These are phyloP conservation scores for Pseudopithomyces maydicus DNA, from an alignment of 2,329 filamentous ascomycete species.

Conservation along the genomic window DNA sequence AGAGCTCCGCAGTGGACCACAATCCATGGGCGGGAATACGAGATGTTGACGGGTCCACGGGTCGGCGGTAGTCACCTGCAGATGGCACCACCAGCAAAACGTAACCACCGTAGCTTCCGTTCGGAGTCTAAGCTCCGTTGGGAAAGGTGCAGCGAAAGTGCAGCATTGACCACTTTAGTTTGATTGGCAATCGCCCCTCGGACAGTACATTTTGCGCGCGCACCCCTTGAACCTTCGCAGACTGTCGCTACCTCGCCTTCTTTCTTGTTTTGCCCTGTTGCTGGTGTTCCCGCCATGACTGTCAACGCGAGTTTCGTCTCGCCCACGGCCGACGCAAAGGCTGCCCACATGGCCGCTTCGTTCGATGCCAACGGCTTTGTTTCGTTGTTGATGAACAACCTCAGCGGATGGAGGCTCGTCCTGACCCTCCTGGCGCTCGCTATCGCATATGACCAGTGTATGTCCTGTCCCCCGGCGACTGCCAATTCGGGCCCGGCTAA, in stretches of 20 bases:
- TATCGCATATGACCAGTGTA: slow-evolving; percentile 89
- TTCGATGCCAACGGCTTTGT: slow-evolving; percentile 38
- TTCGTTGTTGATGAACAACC: slow-evolving; percentile 35
- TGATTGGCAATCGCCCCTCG: slow-evolving; percentile 7
- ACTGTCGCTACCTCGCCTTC: background rate
- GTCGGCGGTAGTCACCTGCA: background rate
- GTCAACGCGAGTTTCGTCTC: slow-evolving; percentile 47
- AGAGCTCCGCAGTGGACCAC: too few species aligned
- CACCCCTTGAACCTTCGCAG: background rate
- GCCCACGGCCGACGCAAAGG: slow-evolving; percentile 46
- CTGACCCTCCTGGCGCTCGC: slow-evolving; percentile 73
- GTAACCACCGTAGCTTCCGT: background rate
- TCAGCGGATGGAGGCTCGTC: slow-evolving; percentile 34
- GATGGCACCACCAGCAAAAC: background rate
- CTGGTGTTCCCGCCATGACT: slow-evolving; percentile 27
- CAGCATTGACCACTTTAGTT: background rate
- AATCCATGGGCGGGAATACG: background rate
- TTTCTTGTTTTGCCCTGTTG: background rate
- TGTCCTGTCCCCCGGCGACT: slow-evolving; percentile 53
- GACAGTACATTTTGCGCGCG: slow-evolving; percentile 6
- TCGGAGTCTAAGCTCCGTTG: slow-evolving; percentile 1
- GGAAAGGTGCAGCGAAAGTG: background rate
- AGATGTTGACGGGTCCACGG: background rate
- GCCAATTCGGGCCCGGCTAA: slow-evolving; percentile 18
- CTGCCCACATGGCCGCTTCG: slow-evolving; percentile 35